Conservation (phyloP, 768 basidiomycete genomes). For the Lepiota brunneoincarnata region DNA sequence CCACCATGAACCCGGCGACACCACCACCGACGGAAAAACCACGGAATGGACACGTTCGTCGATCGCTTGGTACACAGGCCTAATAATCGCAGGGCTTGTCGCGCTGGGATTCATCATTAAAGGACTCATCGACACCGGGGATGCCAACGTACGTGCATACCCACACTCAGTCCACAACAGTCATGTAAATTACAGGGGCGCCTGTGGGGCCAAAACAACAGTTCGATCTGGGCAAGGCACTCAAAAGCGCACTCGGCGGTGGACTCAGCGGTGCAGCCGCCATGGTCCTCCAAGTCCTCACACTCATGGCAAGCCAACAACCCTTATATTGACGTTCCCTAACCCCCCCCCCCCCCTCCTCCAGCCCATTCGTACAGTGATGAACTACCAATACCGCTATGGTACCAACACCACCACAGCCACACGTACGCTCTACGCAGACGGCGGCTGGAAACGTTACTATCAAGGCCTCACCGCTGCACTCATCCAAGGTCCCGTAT, state of each 20-base stretch:
- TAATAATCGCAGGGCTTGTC: slow-evolving; percentile 34
- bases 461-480: slow-evolving; percentile 88
- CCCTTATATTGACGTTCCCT: background rate
- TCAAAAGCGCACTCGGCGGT: slow-evolving; percentile 85
- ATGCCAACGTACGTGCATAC: slow-evolving; percentile 51
- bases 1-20: background rate
- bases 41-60: background rate
- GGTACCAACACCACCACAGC: slow-evolving; percentile 74
- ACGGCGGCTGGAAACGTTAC: slow-evolving; percentile 81
- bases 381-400: slow-evolving; percentile 96
- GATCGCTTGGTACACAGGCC: slow-evolving; percentile 23
- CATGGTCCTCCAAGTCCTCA: slow-evolving; percentile 92
- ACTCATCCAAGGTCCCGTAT: slow-evolving; percentile 78
- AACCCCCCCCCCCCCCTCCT: background rate
- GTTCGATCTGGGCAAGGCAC: slow-evolving; percentile 78
- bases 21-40: background rate
- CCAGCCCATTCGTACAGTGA: slow-evolving; percentile 89
- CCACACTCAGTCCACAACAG: no score
- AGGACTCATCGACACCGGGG: slow-evolving; percentile 65
- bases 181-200: no score
- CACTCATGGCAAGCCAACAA: slow-evolving; percentile 59
- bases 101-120: slow-evolving; percentile 58
- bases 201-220: slow-evolving; percentile 35
- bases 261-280: slow-evolving; percentile 90
- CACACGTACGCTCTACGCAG: slow-evolving; percentile 62